phyloP scores from a whole-genome alignment of 2,329 filamentous ascomycete genomes.

The Chaetomium sp. region DNA sequence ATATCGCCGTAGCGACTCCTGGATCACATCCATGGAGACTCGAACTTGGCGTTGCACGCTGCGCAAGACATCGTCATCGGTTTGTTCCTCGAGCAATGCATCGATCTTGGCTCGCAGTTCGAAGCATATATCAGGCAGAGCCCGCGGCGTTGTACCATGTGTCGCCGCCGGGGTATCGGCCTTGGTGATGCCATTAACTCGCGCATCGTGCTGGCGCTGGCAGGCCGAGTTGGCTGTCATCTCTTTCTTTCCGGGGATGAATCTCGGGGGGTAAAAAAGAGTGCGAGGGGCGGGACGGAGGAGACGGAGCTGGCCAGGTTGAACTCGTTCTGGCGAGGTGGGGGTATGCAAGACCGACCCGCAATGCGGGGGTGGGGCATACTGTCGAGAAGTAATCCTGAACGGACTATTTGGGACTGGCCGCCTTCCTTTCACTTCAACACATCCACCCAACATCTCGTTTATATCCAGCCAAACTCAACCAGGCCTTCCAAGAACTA shows the following conservation, averaged over 20 bases:
- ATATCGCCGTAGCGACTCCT: conserved; percentile 74
- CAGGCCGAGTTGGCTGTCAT: conserved; percentile 11
- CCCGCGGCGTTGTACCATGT: conserved; percentile 25
- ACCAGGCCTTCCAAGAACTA: too few species aligned
- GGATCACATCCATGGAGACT: conserved; percentile 71
- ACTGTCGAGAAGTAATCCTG: too few species aligned
- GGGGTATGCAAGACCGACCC: too few species aligned
- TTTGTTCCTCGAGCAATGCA: conserved; percentile 64
- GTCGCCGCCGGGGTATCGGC: neutral
- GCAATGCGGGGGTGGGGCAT: too few species aligned
- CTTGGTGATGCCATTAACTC: conserved; percentile 20
- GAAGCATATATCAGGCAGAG: conserved; percentile 49
- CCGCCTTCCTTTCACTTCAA: too few species aligned
- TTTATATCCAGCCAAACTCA: too few species aligned
- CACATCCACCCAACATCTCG: too few species aligned
- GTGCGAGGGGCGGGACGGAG: neutral
- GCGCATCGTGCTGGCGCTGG: conserved; percentile 8
- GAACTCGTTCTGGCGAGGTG: too few species aligned
- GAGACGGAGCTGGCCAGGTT: too few species aligned
- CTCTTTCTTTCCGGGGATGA: neutral
- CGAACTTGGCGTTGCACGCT: conserved; percentile 74
- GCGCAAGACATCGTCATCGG: conserved; percentile 58
- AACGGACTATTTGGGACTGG: too few species aligned
- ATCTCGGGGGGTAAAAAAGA: too few species aligned
- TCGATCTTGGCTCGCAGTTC: conserved; percentile 62